phyloP scores from a whole-genome alignment of 2,329 filamentous ascomycete species.

The Daldinia eschscholtzii region DNA sequence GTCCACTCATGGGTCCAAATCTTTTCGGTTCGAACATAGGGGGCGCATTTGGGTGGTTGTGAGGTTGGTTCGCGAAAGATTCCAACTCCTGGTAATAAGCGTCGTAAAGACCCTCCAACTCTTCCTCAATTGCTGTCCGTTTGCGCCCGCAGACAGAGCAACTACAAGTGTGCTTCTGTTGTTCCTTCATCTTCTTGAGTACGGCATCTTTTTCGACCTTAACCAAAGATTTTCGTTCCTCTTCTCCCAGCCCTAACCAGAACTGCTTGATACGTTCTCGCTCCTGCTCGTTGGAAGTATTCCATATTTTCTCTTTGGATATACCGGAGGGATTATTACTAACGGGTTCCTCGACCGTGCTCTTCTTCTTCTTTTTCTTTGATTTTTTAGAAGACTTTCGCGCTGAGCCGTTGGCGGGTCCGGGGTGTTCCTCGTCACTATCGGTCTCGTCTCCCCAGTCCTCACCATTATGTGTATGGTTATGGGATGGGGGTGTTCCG shows the following conservation, averaged over 20 bases:
- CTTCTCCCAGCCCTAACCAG: slow-evolving; percentile 94
- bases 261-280: slow-evolving; percentile 98
- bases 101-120: slow-evolving; percentile 96
- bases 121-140: slow-evolving; percentile 96
- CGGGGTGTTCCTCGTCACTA: slow-evolving; percentile 67
- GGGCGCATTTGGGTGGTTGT: slow-evolving; percentile 76
- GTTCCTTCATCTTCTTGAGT: slow-evolving; percentile 99
- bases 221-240: slow-evolving; percentile 93
- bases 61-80: slow-evolving; percentile 87
- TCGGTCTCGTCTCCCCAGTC: slow-evolving; percentile 67
- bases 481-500: slow-evolving; percentile 16
- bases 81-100: slow-evolving; percentile 98
- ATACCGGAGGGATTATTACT: slow-evolving; percentile 58
- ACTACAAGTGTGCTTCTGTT: slow-evolving; percentile 98
- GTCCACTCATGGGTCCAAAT: slow-evolving; percentile 66
- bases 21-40: slow-evolving; percentile 77
- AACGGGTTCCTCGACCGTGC: slow-evolving; percentile 42
- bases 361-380: slow-evolving; percentile 75
- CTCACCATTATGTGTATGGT: slow-evolving; percentile 58
- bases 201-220: slow-evolving; percentile 99
- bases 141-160: slow-evolving; percentile 98
- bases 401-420: slow-evolving; percentile 55
- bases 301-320: slow-evolving; percentile 93
- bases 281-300: slow-evolving; percentile 93
- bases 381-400: slow-evolving; percentile 68